phyloP scores from a whole-genome alignment of 2,329 filamentous ascomycete species.

The Calonectria henricotiae region DNA sequence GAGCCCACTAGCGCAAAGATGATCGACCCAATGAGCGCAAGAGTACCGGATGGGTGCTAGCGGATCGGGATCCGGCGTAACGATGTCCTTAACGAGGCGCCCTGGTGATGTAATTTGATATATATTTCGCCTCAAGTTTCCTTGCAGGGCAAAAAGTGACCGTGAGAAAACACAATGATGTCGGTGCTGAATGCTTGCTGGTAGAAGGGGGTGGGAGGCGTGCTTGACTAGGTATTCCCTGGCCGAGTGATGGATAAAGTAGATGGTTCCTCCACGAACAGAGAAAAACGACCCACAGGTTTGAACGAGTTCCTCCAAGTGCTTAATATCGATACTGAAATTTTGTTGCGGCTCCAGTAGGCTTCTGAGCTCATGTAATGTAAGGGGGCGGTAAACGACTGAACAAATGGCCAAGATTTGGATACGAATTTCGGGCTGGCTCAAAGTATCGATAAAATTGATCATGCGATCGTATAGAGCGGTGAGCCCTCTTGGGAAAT shows the following conservation, averaged over 20 bases:
- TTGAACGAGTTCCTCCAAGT: constrained; percentile 53
- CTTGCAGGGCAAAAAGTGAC: constrained; percentile 56
- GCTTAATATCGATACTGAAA: constrained; percentile 29
- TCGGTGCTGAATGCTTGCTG: constrained; percentile 44
- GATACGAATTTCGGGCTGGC: constrained; percentile 54
- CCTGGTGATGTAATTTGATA: constrained; percentile 52
- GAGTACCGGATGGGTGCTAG: constrained; percentile 42
- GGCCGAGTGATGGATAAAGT: constrained; percentile 63
- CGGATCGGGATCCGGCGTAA: constrained; percentile 36
- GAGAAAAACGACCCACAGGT: constrained; percentile 61
- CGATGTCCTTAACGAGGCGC: constrained; percentile 32
- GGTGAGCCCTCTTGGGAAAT: constrained; percentile 57
- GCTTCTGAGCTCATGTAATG: constrained; percentile 54
- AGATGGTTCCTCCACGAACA: constrained; percentile 52
- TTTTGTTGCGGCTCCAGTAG: constrained; percentile 43
- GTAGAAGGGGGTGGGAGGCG: constrained; percentile 52
- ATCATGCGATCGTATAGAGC: constrained; percentile 61
- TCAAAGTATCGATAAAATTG: constrained; percentile 51
- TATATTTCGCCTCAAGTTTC: constrained; percentile 57
- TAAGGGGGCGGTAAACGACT: constrained; percentile 59
- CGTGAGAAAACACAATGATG: constrained; percentile 57
- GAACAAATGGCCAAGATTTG: constrained; percentile 56
- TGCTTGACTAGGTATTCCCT: constrained; percentile 61
- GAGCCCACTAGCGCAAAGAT: constrained; percentile 27
- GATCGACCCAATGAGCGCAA: constrained; percentile 46